Evolutionary conservation across 805 yeast genomes (phyloP).

Genomic region (Candida odintsovae): DNA sequence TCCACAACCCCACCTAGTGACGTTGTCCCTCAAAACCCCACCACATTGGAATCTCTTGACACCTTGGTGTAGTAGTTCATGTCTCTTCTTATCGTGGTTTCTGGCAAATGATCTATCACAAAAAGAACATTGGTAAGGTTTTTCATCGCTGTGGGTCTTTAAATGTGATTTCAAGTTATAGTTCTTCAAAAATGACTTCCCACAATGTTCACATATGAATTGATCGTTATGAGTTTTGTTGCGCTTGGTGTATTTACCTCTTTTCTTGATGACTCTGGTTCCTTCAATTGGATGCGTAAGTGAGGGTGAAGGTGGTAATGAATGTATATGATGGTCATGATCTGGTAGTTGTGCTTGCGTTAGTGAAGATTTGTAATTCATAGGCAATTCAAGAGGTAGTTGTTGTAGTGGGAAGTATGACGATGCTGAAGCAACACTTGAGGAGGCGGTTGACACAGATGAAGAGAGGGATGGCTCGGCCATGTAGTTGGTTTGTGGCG

Average conservation of each 20-base stretch:
- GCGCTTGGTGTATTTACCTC: conserved; percentile 9
- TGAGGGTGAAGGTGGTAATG: neutral
- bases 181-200: conserved; percentile 69
- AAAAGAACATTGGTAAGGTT: conserved; percentile 60
- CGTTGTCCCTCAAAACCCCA: conserved; percentile 52
- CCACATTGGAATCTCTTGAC: conserved; percentile 64
- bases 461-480: neutral
- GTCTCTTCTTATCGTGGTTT: conserved; percentile 71
- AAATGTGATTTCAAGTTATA: conserved; percentile 76
- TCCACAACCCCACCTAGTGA: conserved; percentile 70
- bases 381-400: neutral
- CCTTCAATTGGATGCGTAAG: conserved; percentile 1
- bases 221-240: conserved; percentile 1
- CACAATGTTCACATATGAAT: conserved; percentile 59
- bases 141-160: conserved; percentile 70
- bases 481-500: neutral
- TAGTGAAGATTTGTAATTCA: neutral
- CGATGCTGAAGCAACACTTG: neutral
- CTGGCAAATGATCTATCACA: conserved; percentile 71
- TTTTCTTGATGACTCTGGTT: conserved; percentile 6
- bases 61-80: conserved; percentile 71
- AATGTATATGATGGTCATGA: neutral
- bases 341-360: neutral
- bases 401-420: neutral
- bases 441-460: neutral